phyloP scores from a whole-genome alignment of 2,329 filamentous ascomycete species.

The Aspergillus sp. region DNA sequence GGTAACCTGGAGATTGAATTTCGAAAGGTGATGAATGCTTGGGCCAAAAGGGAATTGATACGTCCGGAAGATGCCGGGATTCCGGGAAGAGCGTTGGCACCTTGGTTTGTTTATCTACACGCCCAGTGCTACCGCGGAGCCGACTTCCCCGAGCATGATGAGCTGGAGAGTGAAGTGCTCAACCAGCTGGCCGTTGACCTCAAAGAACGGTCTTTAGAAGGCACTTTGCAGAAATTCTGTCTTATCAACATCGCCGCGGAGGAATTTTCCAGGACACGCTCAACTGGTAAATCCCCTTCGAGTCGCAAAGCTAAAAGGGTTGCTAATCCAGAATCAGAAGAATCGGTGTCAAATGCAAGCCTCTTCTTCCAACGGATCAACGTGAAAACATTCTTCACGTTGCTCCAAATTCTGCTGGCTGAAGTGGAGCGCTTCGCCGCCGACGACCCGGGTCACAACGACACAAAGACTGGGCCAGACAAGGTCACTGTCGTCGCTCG shows the following conservation, averaged over 20 bases:
- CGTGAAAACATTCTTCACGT: conserved; percentile 68
- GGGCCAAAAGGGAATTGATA: conserved; percentile 54
- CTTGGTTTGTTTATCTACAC: conserved; percentile 84
- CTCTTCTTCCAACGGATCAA: conserved; percentile 74
- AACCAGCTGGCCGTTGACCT: conserved; percentile 71
- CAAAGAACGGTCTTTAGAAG: conserved; percentile 64
- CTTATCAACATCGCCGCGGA: conserved; percentile 85
- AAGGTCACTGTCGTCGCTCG: conserved; percentile 59
- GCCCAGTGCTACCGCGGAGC: conserved; percentile 78
- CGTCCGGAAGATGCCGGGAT: conserved; percentile 49
- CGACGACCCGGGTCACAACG: conserved; percentile 45
- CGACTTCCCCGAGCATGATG: conserved; percentile 70
- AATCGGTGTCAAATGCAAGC: conserved; percentile 45
- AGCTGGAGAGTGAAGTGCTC: conserved; percentile 82
- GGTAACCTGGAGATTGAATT: conserved; percentile 80
- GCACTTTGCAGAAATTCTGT: conserved; percentile 71
- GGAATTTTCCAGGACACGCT: conserved; percentile 63
- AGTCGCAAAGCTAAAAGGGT: conserved; percentile 2
- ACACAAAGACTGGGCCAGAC: conserved; percentile 38
- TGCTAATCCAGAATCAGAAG: conserved; percentile 35
- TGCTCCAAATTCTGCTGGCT: conserved; percentile 68
- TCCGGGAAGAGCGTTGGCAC: conserved; percentile 59
- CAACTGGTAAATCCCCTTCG: conserved; percentile 49
- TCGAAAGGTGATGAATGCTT: conserved; percentile 58
- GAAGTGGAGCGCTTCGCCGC: conserved; percentile 62